Evolutionary conservation across 805 yeast genomes (phyloP).

Genomic region (Isabelozyma pseudorhagii): DNA sequence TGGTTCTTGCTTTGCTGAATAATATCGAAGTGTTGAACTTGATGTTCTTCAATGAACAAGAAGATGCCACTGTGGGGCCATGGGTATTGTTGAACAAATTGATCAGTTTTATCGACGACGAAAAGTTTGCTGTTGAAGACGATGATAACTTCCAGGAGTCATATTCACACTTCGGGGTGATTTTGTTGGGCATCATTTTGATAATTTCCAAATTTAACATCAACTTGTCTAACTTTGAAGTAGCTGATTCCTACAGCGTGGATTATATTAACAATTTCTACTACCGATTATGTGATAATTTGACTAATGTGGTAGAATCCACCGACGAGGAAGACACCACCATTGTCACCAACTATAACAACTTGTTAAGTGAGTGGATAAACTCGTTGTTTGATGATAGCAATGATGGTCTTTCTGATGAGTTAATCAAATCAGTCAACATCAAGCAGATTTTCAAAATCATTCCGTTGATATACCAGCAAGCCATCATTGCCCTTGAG

Average conservation of each 20-base stretch:
- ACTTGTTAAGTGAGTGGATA: conserved; percentile 62
- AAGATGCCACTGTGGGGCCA: conserved; percentile 29
- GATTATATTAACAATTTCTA: conserved; percentile 32
- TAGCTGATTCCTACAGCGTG: conserved; percentile 28
- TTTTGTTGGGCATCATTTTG: conserved; percentile 38
- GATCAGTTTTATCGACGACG: conserved; percentile 50
- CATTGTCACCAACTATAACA: conserved; percentile 30
- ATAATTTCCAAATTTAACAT: conserved; percentile 22
- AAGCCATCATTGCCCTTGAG: conserved; percentile 61
- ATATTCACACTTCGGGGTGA: conserved; percentile 66
- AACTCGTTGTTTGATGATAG: conserved; percentile 67
- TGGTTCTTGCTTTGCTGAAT: conserved; percentile 50
- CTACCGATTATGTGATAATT: conserved; percentile 26
- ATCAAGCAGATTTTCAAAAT: conserved; percentile 65
- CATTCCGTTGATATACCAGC: conserved; percentile 72
- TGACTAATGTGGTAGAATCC: conserved; percentile 17
- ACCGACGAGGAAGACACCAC: conserved; percentile 25
- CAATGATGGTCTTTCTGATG: conserved; percentile 79
- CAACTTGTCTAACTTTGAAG: conserved; percentile 18
- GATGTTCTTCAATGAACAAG: conserved; percentile 42
- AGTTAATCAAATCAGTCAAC: conserved; percentile 62
- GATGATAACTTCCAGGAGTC: conserved; percentile 62
- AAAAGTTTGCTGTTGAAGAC: conserved; percentile 40
- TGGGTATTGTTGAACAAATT: conserved; percentile 39
- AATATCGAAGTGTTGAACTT: conserved; percentile 36